A percentile compares a stretch with the other conserved stretches of the same genome.
Conservation (phyloP, 352 stramenopile species). For the Phytophthora sansomeana region DNA sequence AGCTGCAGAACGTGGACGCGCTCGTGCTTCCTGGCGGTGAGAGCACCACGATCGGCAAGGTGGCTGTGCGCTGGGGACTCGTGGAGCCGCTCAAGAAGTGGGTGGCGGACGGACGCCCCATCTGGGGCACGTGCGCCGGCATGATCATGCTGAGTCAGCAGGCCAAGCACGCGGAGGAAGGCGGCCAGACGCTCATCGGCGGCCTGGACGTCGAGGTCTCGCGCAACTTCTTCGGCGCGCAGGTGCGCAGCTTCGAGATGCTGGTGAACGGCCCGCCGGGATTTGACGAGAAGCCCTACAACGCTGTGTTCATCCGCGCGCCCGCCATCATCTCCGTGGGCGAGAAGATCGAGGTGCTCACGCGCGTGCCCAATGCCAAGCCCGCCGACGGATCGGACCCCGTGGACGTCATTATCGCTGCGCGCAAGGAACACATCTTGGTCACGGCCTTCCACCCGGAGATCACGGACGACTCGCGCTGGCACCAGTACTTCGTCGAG, state of each 20-base stretch:
- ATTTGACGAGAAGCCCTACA: slow-evolving; percentile 81
- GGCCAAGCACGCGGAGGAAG: slow-evolving; percentile 86
- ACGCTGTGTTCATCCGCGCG: slow-evolving; percentile 97
- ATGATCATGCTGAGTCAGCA: slow-evolving; percentile 95
- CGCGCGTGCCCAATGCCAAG: slow-evolving; percentile 80
- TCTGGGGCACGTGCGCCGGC: slow-evolving; percentile 97
- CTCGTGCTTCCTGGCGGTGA: slow-evolving; percentile 96
- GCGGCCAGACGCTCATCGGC: slow-evolving; percentile 94
- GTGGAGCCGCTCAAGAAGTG: slow-evolving; percentile 84
- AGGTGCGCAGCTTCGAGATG: slow-evolving; percentile 90
- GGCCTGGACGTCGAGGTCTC: slow-evolving; percentile 96
- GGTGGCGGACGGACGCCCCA: slow-evolving; percentile 75
- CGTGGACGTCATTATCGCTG: slow-evolving; percentile 83
- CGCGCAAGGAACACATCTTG: slow-evolving; percentile 91
- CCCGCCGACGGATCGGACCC: slow-evolving; percentile 81
- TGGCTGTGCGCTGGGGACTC: slow-evolving; percentile 85
- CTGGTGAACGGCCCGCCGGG: slow-evolving; percentile 62
- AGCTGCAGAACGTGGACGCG: slow-evolving; percentile 88
- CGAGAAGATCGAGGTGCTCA: slow-evolving; percentile 92
- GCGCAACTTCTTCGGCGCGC: slow-evolving; percentile 97
- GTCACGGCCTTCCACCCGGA: slow-evolving; percentile 97
- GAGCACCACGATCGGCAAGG: slow-evolving; percentile 96
- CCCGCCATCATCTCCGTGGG: slow-evolving; percentile 94
- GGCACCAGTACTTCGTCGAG: slow-evolving; percentile 96
- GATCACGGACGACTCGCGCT: slow-evolving; percentile 93